Percentiles rank a stretch among this genome's conserved stretches.
Conservation (phyloP, 768 basidiomycete species). For the Coprinopsis cinerea region DNA sequence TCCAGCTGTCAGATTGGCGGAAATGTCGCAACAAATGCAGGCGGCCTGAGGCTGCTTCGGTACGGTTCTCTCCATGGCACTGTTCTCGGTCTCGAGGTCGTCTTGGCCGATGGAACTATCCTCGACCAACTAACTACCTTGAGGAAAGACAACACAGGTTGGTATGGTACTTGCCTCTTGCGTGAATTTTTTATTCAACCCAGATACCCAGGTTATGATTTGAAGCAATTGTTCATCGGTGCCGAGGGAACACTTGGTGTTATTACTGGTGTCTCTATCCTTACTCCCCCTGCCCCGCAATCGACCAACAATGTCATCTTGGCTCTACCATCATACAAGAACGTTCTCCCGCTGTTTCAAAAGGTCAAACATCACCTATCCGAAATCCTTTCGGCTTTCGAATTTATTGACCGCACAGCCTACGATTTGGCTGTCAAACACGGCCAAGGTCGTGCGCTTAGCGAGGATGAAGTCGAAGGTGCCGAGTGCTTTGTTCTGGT, state of each 20-base stretch:
- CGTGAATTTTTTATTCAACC: slow-evolving; percentile 4
- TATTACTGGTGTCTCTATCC: slow-evolving; percentile 91
- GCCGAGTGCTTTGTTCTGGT: slow-evolving; percentile 87
- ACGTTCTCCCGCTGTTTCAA: slow-evolving; percentile 80
- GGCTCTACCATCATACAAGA: slow-evolving; percentile 80
- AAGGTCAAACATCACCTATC: slow-evolving; percentile 77
- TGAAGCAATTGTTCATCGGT: slow-evolving; percentile 98
- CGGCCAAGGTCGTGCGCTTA: slow-evolving; percentile 72
- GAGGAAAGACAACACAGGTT: slow-evolving; percentile 96
- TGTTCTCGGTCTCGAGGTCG: slow-evolving; percentile 93
- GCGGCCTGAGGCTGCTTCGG: slow-evolving; percentile 88
- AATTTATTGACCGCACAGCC: slow-evolving; percentile 86
- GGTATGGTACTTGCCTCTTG: neutral
- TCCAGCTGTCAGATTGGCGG: slow-evolving; percentile 96
- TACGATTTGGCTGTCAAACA: slow-evolving; percentile 83
- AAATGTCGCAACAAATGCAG: slow-evolving; percentile 95
- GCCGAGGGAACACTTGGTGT: slow-evolving; percentile 95
- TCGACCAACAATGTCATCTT: slow-evolving; percentile 91
- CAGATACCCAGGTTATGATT: slow-evolving; percentile 70
- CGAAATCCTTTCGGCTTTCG: slow-evolving; percentile 96
- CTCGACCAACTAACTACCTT: slow-evolving; percentile 85
- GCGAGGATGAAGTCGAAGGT: slow-evolving; percentile 66
- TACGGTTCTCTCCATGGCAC: slow-evolving; percentile 95
- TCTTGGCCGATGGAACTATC: slow-evolving; percentile 89
- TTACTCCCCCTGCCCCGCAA: slow-evolving; percentile 77